Evolutionary conservation across 352 stramenopile species (phyloP), one percentile per base, ranked within the genome.

Genomic region (Globisporangium acanthophoron): DNA sequence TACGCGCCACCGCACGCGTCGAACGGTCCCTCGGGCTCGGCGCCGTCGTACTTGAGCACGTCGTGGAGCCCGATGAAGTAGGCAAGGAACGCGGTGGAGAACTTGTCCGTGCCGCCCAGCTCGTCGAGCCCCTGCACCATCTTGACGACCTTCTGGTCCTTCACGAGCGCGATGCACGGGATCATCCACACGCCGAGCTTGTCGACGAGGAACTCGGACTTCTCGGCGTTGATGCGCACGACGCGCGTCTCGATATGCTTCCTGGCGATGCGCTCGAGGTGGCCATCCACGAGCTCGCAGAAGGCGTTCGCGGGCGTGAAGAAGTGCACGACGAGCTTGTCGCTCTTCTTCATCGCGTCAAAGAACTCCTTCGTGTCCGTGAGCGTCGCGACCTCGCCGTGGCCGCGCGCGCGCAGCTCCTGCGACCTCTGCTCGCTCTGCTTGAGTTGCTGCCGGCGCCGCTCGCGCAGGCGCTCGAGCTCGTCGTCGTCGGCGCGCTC

Each of bases 181-280:
- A 99, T 98, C 72, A 98, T 95, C 69, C 95, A 94, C 59, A 99
- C 80, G 0, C 94, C 93, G 21, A 99, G 68, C 56, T 97, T 97
- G 52, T 99, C 83, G 44, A 98, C 94, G n/a, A 99, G 74, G 68
- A 97, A 99, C 65, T 97, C 93, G 56, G 85, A 88, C 60, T 98
- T 97, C 68, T 98, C 96, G 11, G 97, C 96, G 70, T 99, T 96
- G 58, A 99, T 96, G 63, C 95, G 96, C 44, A 94, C 73, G 70
- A 99, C 98, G 56, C 85, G 84, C 31, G 96, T 98, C 73, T 99
- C 96, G 7, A 97, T 54, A 76, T 99, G 96, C 48, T 87, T 81
- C 33, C 74, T 69, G 48, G 96, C 93, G 18, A 99, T 73, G 20
- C 93, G 85, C 47, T 71, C 64, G 52, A 99, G 71, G 66, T 98